Base-by-base conservation (phyloP, 768 basidiomycete species). In the Mycena latifolia region DNA sequence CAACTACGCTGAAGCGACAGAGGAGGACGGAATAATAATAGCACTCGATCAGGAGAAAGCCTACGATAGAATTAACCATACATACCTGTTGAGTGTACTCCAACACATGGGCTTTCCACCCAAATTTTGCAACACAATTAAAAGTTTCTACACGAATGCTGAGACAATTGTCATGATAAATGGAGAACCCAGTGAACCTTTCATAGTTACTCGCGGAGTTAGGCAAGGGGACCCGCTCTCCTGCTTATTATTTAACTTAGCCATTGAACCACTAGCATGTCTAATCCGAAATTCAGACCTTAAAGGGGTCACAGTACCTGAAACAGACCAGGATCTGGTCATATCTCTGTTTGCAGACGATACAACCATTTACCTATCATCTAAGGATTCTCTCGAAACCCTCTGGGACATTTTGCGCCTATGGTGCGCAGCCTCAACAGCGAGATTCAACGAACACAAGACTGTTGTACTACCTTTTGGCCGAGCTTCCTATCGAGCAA, bases 401-500 rank as follows among this genome's bases (percentile, higher is more conserved):
- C 53, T 20, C 47, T 63, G 69, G 7, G 0, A 37, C 0, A n/a
- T n/a, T n/a, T n/a, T n/a, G n/a, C n/a, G n/a, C n/a, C n/a, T n/a
- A n/a, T n/a, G n/a, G n/a, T n/a, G n/a, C n/a, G n/a, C n/a, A n/a
- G n/a, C n/a, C n/a, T n/a, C n/a, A n/a, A n/a, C n/a, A n/a, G n/a
- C n/a, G n/a, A n/a, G n/a, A n/a, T n/a, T n/a, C n/a, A n/a, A n/a
- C n/a, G n/a, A n/a, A n/a, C n/a, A n/a, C n/a, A n/a, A n/a, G n/a
- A n/a, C n/a, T n/a, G n/a, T n/a, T n/a, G n/a, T n/a, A n/a, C n/a
- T n/a, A n/a, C n/a, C n/a, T n/a, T n/a, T n/a, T n/a, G n/a, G n/a
- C n/a, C n/a, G n/a, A n/a, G n/a, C n/a, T n/a, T n/a, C n/a, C 73
- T 84, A 2, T 79, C 84, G 0, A 28, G 73, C 0, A 48, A 15